Percentiles rank a stretch among this genome's conserved stretches.
Evolutionary conservation across 2,329 filamentous ascomycete genomes (phyloP).

Genomic region (Hymenoscyphus salicellus): DNA sequence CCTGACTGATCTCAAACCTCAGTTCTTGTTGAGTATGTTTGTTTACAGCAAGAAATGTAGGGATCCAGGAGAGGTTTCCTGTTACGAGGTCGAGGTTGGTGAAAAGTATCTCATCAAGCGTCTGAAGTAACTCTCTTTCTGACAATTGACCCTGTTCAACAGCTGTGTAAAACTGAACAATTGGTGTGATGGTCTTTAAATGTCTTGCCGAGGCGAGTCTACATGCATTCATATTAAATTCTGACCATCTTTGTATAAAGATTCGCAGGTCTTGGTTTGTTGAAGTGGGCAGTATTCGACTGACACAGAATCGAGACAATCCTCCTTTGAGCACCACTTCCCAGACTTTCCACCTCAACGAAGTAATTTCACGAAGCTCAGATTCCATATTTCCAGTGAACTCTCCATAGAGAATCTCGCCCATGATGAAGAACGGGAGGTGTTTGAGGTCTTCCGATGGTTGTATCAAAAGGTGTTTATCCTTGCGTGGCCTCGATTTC

Average conservation of each 20-base stretch:
- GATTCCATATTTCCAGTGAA: not conserved
- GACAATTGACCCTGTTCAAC: conserved; percentile 29
- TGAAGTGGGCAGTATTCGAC: not conserved
- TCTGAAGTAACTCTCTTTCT: not conserved
- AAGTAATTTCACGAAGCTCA: not conserved
- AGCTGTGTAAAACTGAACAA: not conserved
- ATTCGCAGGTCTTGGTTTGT: not conserved
- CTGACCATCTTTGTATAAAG: not conserved
- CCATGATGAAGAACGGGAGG: not conserved
- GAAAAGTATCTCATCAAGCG: conserved; percentile 1
- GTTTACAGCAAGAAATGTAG: not conserved
- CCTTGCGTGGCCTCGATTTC: too few relatives aligned
- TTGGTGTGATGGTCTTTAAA: not conserved
- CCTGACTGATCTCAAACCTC: not conserved
- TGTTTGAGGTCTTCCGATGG: not conserved
- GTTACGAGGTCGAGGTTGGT: not conserved
- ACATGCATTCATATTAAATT: not conserved
- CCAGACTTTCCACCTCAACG: not conserved
- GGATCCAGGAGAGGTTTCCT: not conserved
- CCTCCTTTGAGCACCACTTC: not conserved
- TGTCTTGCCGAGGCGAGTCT: not conserved
- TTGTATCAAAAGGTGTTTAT: not conserved
- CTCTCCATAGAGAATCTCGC: not conserved
- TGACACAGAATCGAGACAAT: not conserved
- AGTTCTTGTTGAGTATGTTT: not conserved